Base-by-base conservation (phyloP, 2,329 filamentous ascomycete species). In the Cladosporium sp. region DNA sequence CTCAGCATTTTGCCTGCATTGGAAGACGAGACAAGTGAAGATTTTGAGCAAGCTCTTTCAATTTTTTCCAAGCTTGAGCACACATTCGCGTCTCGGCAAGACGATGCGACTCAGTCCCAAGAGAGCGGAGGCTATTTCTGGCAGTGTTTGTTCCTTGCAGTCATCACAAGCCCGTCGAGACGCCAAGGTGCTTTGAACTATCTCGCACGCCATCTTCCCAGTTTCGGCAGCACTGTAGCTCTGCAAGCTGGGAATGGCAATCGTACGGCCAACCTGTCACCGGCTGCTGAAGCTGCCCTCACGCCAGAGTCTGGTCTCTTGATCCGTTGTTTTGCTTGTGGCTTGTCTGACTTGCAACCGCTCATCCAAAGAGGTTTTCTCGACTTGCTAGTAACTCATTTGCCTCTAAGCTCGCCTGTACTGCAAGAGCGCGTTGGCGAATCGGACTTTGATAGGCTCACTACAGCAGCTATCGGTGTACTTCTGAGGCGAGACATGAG, bases 1-100 rank as follows among this genome's bases (percentile, higher is more conserved):
- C 74, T 98, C 16, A 86, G 89, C n/a, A 75, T 98, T 31, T 75
- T 98, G 3, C 93, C 93, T 0, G 93, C 91, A 0, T 72, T 98
- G 2, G 93, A 98, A 69, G 93, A 98, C 60, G 93, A 97, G 68
- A 95, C 89, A 8, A 95, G 91, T 59, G 93, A 98, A 66, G 95
- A 98, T 66, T 98, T 97, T 68, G 92, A 97, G 57, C 81, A 87
- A 50, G 95, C 91, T 1, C 69, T 95, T 52, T 81, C 80, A 54
- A 81, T 95, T 9, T 68, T 97, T 43, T 86, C 93, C 61, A 83
- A 80, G 53, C 83, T 97, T 67, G 89, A 91, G 63, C 16, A 16
- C 10, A 71, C 78, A 54, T 79, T 81, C 44, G 80, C 90, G 61
- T 84, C 53, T 73, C 19, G 22, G 8, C 40, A 37, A 28, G 11